Evolutionary conservation across 176 grass and related monocot genomes (phyloP), one percentile per base, ranked within the genome.

Genomic region (Rhynchospora breviuscula): DNA sequence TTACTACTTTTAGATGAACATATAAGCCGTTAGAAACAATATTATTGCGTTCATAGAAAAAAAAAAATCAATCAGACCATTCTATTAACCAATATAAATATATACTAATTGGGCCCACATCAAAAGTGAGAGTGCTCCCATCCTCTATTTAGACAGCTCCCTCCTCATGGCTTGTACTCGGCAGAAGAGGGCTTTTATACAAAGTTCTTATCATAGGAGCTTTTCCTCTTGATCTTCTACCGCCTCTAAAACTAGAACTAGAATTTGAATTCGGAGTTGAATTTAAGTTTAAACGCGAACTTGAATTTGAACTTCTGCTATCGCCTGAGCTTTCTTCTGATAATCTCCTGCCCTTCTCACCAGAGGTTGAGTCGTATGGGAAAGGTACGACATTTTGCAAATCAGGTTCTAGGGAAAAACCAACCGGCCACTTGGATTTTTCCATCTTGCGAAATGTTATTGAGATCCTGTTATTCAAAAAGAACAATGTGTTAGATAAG

Each of bases 381-480:
- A 62, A 31, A 58, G 84, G 60, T 15, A 79, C 8, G 7, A 90
- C 81, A 59, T 65, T 74, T 60, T 87, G 61, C 53, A 90, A 79
- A 82, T 91, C 89, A 54, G 89, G 63, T 53, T 87, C 89, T 23
- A 82, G 82, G 57, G 46, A 11, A 79, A 87, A 87, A 33, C 78
- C 82, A n/a, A 63, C 19, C 7, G 86, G 89, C 63, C 67, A 74
- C 66, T 87, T 90, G 8, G 74, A 25, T 71, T 45, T 72, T 81
- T 87, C 81, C 89, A 90, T 90, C 78, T 90, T 90, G 79, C 89
- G 78, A 76, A 90, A 90, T 43, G 89, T 90, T 25, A 90, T 90
- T 52, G 89, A 90, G 18, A 90, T 90, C 77, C 89, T 90, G 70
- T 40, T 8, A 46, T 83, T 77, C 52, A 78, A 81, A 22, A 72